Conservation (phyloP, 805 yeast genomes). For the Jamesozyma gamospora region DNA sequence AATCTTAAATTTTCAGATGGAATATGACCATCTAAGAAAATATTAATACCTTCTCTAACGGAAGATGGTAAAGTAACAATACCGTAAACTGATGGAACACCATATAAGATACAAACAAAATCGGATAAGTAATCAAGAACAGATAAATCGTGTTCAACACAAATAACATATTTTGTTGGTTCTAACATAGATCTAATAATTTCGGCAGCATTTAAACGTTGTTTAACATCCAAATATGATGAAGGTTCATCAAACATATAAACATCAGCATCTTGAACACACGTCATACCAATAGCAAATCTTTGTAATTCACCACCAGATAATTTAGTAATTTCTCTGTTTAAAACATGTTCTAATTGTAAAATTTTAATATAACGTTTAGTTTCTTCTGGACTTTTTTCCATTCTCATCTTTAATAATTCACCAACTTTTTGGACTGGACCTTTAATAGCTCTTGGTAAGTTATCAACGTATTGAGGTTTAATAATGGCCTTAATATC, state of each 20-base stretch:
- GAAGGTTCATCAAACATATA: conserved; percentile 99
- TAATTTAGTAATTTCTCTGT: conserved; percentile 80
- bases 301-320: conserved; percentile 99
- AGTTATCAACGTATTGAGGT: conserved; percentile 97
- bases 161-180: conserved; percentile 76
- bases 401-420: conserved; percentile 64
- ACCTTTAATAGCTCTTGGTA: conserved; percentile 92
- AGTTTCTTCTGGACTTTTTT: conserved; percentile 52
- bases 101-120: conserved; percentile 91
- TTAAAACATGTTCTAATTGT: conserved; percentile 65
- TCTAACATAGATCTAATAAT: conserved; percentile 78
- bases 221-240: conserved; percentile 95
- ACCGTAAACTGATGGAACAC: conserved; percentile 98
- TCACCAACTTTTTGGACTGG: conserved; percentile 81
- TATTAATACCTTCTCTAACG: conserved; percentile 98
- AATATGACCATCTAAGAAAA: conserved; percentile 95
- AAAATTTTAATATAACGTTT: conserved; percentile 57
- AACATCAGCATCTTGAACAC: conserved; percentile 89
- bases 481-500: conserved; percentile 92
- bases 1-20: conserved; percentile 95
- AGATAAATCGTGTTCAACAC: conserved; percentile 97
- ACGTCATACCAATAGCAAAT: conserved; percentile 95
- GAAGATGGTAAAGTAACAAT: conserved; percentile 94
- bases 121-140: conserved; percentile 95
- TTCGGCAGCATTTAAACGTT: conserved; percentile 94